Evolutionary conservation across 2,329 filamentous ascomycete species (phyloP).

Genomic region (Ophiosphaerella herpotricha): DNA sequence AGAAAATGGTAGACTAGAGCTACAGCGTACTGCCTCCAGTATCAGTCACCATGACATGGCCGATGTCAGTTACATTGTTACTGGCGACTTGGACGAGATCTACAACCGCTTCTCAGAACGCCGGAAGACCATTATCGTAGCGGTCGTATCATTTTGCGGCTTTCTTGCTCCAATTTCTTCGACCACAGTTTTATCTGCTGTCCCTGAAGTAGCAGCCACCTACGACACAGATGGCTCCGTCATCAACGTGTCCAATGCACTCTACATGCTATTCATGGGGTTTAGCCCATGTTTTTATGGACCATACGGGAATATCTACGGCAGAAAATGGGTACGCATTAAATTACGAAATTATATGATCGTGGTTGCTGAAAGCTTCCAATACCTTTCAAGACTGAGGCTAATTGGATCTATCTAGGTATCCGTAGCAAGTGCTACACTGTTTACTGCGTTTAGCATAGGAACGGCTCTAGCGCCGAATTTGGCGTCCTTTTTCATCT

Average conservation of each 20-base stretch:
- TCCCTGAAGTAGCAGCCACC: constrained; percentile 71
- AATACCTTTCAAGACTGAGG: neutral
- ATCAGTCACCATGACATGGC: constrained; percentile 42
- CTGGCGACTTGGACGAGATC: constrained; percentile 53
- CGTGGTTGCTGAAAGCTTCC: neutral
- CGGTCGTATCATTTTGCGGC: constrained; percentile 72
- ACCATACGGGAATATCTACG: constrained; percentile 62
- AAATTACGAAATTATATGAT: neutral
- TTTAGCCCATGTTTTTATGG: constrained; percentile 67
- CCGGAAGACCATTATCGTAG: constrained; percentile 70
- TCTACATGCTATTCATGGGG: constrained; percentile 78
- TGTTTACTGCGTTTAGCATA: constrained; percentile 72
- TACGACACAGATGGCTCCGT: constrained; percentile 69
- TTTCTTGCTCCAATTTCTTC: constrained; percentile 77
- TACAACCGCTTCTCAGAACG: constrained; percentile 67
- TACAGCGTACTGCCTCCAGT: constrained; percentile 39
- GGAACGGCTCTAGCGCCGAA: constrained; percentile 75
- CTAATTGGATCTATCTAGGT: constrained; percentile 48
- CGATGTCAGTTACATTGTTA: constrained; percentile 29
- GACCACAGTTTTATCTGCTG: constrained; percentile 73
- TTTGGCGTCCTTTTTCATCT: constrained; percentile 72
- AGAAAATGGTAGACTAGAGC: constrained; percentile 23
- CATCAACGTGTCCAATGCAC: constrained; percentile 74
- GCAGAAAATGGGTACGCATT: constrained; percentile 53
- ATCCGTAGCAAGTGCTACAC: constrained; percentile 62